phyloP scores from a whole-genome alignment of 768 basidiomycete genomes.

The Strobilomyces dryophilus region DNA sequence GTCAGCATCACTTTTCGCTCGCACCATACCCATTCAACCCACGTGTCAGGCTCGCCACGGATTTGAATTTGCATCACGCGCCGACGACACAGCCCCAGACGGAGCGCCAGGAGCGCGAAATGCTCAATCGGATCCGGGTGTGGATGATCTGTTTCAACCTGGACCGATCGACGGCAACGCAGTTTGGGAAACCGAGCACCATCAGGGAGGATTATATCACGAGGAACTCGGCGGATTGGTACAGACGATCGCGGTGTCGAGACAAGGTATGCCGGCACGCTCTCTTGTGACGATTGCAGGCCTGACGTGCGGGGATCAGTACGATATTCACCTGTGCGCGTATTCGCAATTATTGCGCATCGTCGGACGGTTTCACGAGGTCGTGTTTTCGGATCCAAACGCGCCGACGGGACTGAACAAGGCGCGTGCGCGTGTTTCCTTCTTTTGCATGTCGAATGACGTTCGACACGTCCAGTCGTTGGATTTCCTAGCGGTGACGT shows the following conservation, averaged over 20 bases:
- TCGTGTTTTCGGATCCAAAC: conserved; percentile 67
- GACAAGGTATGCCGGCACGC: conserved; percentile 36
- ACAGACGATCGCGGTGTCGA: conserved; percentile 62
- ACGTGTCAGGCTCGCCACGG: conserved; percentile 68
- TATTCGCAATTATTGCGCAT: conserved; percentile 68
- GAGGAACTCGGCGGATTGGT: conserved; percentile 71
- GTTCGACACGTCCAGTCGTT: conserved; percentile 40
- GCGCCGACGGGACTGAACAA: conserved; percentile 68
- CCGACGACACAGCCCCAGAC: conserved; percentile 56
- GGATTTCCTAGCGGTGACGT: conserved; percentile 64
- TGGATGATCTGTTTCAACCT: conserved; percentile 92
- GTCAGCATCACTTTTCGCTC: background rate
- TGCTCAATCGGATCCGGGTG: conserved; percentile 78
- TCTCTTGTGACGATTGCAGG: no score
- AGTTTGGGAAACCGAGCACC: conserved; percentile 87
- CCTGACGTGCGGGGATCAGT: conserved; percentile 34
- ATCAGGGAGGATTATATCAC: conserved; percentile 83
- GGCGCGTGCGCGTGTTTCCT: conserved; percentile 31
- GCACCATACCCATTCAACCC: background rate
- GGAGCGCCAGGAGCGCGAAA: conserved; percentile 76
- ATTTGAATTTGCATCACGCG: conserved; percentile 78
- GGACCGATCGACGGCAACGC: conserved; percentile 82
- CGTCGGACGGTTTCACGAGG: conserved; percentile 71
- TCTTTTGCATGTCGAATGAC: background rate
- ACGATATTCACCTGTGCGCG: conserved; percentile 72